These are phyloP conservation scores for Pythium dissotocum DNA, from an alignment of 352 stramenopile species.

Conservation along the genomic window DNA sequence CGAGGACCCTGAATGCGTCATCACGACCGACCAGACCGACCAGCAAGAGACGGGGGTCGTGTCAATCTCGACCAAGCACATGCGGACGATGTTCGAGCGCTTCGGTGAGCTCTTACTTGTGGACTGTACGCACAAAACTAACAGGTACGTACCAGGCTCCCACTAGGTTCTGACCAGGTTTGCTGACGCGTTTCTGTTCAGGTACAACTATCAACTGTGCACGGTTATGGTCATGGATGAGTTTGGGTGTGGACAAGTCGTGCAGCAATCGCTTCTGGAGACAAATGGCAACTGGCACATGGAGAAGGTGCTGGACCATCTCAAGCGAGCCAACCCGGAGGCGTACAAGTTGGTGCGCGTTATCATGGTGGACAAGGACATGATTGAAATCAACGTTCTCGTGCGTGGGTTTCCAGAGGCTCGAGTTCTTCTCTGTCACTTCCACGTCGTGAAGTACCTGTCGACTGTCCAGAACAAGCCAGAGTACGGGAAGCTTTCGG, in stretches of 20 bases:
- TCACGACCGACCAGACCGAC: too few relatives aligned
- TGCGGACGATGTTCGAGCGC: neutral
- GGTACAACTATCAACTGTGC: neutral
- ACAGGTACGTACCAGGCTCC: neutral
- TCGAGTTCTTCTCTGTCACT: neutral
- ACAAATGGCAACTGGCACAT: conserved; percentile 1
- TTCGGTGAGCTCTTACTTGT: neutral
- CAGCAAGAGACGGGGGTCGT: neutral
- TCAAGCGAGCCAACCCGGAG: neutral
- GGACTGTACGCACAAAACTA: neutral
- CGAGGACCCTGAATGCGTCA: too few relatives aligned
- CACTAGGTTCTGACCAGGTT: neutral
- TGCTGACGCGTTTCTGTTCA: neutral
- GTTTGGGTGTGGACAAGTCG: neutral
- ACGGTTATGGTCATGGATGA: conserved; percentile 1
- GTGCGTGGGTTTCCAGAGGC: neutral
- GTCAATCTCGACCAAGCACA: neutral
- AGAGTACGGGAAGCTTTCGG: neutral
- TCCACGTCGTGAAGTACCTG: neutral
- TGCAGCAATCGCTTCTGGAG: neutral
- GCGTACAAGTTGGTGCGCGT: neutral
- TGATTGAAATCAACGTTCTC: neutral
- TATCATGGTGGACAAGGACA: neutral
- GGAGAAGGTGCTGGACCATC: neutral
- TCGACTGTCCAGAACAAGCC: neutral